Base-by-base conservation (phyloP, 805 yeast genomes). In the Yarrowia bubula region DNA sequence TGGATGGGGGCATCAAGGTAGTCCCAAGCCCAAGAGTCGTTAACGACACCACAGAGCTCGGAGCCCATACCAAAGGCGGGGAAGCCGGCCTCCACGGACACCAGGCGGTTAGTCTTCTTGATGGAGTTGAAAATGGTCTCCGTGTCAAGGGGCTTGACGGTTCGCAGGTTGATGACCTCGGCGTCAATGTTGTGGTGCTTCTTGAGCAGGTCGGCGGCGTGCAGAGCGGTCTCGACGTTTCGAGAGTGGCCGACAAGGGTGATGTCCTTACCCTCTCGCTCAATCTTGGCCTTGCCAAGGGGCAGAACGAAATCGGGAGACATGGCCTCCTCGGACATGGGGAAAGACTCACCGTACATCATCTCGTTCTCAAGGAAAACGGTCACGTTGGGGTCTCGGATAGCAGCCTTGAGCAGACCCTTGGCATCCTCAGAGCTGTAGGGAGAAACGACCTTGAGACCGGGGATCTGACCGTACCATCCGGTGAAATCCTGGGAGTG, bases 51-150 rank as follows among this genome's bases (percentile, higher is more conserved):
- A 77, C 92, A 86, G 74, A 95, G 90, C 84, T 95, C 99, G 64
- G 98, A 90, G 75, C 99, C 99, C 71, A 95, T 96, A 82, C 99
- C 98, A 75, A 90, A 95, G 66, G 91, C 93, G 71, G 99, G 99
- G 96, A 86, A 95, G 68, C 96, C 97, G 57, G 97, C 89, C 83
- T 95, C 99, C 67, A 93, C 98, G 57, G 98, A 88, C 75, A 95
- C 87, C 78, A 92, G 85, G 77, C 96, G 96, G 83, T 91, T 90
- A 73, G 99, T 95, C 86, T 95, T 95, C 85, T 92, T 93, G 74
- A 95, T 90, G 41, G 96, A 86, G 74, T 85, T 86, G 73, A 92
- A 80, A 70, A 95, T 89, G 71, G 97, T 81, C 70, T 89, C 90
- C 39, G 89, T 85, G 75, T 95, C 99, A 78, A 95, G 81, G 68